Base-by-base conservation (phyloP, 352 stramenopile genomes). In the Peronospora farinosa region DNA sequence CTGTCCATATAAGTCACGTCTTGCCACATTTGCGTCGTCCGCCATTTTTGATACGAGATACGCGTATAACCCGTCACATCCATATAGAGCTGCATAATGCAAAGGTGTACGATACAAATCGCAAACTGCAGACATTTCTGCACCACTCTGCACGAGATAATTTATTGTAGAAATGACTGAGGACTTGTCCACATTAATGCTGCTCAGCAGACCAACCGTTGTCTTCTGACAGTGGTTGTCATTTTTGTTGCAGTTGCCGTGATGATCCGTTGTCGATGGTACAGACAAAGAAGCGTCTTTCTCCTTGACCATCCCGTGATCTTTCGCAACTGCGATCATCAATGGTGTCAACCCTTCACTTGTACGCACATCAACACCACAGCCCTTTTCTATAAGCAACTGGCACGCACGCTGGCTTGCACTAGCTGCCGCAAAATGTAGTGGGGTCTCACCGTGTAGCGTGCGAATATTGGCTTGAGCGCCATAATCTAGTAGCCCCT, bases 401-500 rank as follows among this genome's bases (percentile, higher is more conserved):
- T 83, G 60, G 45, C 79, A 89, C 33, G 88, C 77, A 19, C 66
- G 62, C 19, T 72, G 72, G 33, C 69, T 75, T 2, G 71, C 78
- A 30, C 78, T 78, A 19, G 73, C 72, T 19, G 84, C 81, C 16
- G 79, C 84, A 49, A 91, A 92, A 53, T 95, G 84, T 0, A 95
- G 60, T 15, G 84, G 69, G 5, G 84, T 86, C 19, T 92, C 76
- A 12, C 84, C 84, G 17, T 72, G 61, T 19, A 95, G 50, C 28
- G 82, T 79, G 10, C 40, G 61, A 27, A 87, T 69, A 13, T 92
- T 77, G 7, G 65, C 59, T 45, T 88, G 63, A 1, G 78, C 81
- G 11, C 81, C 81, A 51, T 92, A 92, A 51, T 95, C 78, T 13
- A 95, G 50, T 25, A 95, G 65, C 21, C 80, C 84, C 59, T 91